Conservation (phyloP, 768 basidiomycete genomes). For the Lentinula edodes region DNA sequence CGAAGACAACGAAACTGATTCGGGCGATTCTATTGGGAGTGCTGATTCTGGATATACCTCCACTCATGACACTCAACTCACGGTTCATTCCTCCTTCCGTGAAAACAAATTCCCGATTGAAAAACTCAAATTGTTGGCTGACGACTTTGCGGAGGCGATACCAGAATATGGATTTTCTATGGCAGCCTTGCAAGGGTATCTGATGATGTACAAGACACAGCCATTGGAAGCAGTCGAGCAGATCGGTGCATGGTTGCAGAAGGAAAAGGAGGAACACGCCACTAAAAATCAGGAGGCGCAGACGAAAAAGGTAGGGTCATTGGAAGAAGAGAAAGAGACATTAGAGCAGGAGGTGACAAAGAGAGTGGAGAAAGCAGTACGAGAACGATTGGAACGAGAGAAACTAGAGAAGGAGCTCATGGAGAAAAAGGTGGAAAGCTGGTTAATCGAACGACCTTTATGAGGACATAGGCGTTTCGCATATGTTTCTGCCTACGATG, state of each 20-base stretch:
- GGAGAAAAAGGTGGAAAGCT: neutral
- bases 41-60: slow-evolving; percentile 16
- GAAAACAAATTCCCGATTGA: slow-evolving; percentile 34
- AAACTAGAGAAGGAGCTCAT: slow-evolving; percentile 42
- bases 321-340: neutral
- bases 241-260: slow-evolving; percentile 31
- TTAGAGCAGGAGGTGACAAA: neutral
- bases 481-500: neutral
- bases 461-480: neutral
- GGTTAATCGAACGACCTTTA: neutral
- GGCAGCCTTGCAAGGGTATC: slow-evolving; percentile 41
- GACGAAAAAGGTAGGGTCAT: neutral
- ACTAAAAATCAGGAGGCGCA: neutral
- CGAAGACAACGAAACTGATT: slow-evolving; percentile 9
- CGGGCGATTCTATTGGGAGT: neutral
- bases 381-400: slow-evolving; percentile 1
- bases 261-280: slow-evolving; percentile 15
- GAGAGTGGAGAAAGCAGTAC: neutral
- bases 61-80: neutral
- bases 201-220: slow-evolving; percentile 49
- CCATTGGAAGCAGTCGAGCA: slow-evolving; percentile 38
- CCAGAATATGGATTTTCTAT: slow-evolving; percentile 44
- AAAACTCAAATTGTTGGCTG: slow-evolving; percentile 43
- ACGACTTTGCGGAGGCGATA: slow-evolving; percentile 48
- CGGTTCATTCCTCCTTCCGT: slow-evolving; percentile 9